These are phyloP conservation scores for Chlorella sp. DNA, from an alignment of 139 green algal genomes.

Conservation along the genomic window DNA sequence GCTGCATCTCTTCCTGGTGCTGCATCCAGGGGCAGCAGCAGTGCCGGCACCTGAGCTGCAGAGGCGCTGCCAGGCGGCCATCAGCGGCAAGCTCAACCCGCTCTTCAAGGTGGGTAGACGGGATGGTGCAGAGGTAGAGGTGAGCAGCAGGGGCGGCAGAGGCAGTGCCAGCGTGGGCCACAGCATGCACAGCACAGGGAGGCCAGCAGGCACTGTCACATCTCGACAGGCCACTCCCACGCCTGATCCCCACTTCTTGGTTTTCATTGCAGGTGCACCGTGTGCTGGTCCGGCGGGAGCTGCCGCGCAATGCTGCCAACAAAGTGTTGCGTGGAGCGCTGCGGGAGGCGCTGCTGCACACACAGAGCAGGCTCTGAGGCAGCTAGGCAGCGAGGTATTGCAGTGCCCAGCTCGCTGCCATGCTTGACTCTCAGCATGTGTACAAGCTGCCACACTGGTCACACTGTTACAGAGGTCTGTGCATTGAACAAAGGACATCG, in stretches of 20 bases:
- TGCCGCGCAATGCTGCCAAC: constrained; percentile 89
- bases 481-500: too few species aligned
- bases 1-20: constrained; percentile 85
- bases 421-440: too few species aligned
- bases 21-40: constrained; percentile 19
- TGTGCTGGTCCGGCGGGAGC: neutral
- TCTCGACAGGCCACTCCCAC: neutral
- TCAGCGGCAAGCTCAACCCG: constrained; percentile 83
- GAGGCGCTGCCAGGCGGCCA: constrained; percentile 64
- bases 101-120: constrained; percentile 83
- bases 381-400: too few species aligned
- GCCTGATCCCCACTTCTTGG: neutral
- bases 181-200: neutral
- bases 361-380: constrained; percentile 11
- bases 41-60: constrained; percentile 31
- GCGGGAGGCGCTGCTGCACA: constrained; percentile 50
- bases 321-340: constrained; percentile 91
- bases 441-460: too few species aligned
- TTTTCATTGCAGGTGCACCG: neutral
- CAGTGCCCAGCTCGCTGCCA: too few species aligned
- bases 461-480: too few species aligned
- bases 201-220: neutral
- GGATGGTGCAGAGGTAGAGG: neutral
- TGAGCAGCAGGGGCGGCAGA: neutral
- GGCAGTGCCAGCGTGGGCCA: neutral